A percentile compares a stretch with the other conserved stretches of the same genome.
These are phyloP conservation scores for Penicillium roqueforti DNA, from an alignment of 495 filamentous ascomycete species.

Conservation along the genomic window DNA sequence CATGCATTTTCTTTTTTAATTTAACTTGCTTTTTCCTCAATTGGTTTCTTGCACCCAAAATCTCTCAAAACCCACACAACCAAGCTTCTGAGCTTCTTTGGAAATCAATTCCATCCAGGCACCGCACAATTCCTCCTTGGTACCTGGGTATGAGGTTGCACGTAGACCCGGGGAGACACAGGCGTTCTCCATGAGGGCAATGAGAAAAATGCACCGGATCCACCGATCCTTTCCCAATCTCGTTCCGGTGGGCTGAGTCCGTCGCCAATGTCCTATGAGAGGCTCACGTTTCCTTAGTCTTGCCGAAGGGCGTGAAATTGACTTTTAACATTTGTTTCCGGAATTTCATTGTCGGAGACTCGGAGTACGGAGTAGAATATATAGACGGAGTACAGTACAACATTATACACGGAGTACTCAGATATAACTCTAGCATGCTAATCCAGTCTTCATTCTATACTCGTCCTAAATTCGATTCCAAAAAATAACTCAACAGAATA, in stretches of 20 bases:
- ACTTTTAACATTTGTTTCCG: too few relatives aligned
- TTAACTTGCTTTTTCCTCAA: not conserved
- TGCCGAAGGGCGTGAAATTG: constrained; percentile 40
- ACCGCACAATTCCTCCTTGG: too few relatives aligned
- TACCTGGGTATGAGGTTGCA: not conserved
- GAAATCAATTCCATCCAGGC: not conserved
- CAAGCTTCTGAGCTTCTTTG: too few relatives aligned
- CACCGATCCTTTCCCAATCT: constrained; percentile 33
- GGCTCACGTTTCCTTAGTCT: constrained; percentile 22
- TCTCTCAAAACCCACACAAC: not conserved
- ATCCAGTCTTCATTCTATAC: too few relatives aligned
- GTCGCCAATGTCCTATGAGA: constrained; percentile 17
- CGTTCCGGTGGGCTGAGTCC: constrained; percentile 29
- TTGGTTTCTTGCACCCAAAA: not conserved
- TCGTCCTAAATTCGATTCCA: too few relatives aligned
- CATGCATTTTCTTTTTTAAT: not conserved
- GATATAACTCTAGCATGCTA: too few relatives aligned
- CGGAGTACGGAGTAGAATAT: too few relatives aligned
- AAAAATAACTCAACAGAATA: not conserved
- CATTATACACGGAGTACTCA: too few relatives aligned
- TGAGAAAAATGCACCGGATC: constrained; percentile 1
- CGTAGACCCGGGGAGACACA: not conserved
- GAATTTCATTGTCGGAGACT: too few relatives aligned
- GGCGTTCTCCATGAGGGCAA: constrained; percentile 1
- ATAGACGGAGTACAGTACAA: too few relatives aligned